Conservation (phyloP, 1,139 yeast species). For the Protomyces gravidus region DNA sequence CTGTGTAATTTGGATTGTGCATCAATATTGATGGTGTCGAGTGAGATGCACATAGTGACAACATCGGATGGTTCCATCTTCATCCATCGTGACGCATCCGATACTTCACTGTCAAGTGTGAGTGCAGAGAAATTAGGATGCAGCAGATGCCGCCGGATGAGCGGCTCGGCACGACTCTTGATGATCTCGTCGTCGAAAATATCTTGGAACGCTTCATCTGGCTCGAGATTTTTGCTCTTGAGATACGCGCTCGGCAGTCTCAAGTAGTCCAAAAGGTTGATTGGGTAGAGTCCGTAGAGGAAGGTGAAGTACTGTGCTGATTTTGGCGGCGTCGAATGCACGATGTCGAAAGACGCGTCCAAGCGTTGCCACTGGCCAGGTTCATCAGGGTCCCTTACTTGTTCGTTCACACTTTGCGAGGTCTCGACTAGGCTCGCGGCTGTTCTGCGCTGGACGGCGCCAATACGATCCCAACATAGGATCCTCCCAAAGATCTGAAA, state of each 20-base stretch:
- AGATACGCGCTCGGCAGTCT: conserved; percentile 45
- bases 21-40: conserved; percentile 33
- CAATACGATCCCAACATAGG: conserved; percentile 42
- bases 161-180: conserved; percentile 36
- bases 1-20: background rate
- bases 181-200: conserved; percentile 40
- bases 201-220: conserved; percentile 39
- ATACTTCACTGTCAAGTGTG: conserved; percentile 46
- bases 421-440: conserved; percentile 11
- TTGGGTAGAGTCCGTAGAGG: conserved; percentile 61
- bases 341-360: conserved; percentile 29
- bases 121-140: conserved; percentile 50
- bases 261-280: conserved; percentile 48
- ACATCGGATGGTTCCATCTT: conserved; percentile 39
- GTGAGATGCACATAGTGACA: conserved; percentile 41
- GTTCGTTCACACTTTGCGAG: background rate
- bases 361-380: conserved; percentile 22
- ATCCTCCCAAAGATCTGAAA: conserved; percentile 50
- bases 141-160: conserved; percentile 43
- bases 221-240: conserved; percentile 29
- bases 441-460: conserved; percentile 15
- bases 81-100: conserved; percentile 41
- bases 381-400: conserved; percentile 2
- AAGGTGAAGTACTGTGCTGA: conserved; percentile 45
- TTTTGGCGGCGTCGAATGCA: conserved; percentile 29